Base-by-base conservation (phyloP, 2,329 filamentous ascomycete species). In the Colletotrichum musicola region DNA sequence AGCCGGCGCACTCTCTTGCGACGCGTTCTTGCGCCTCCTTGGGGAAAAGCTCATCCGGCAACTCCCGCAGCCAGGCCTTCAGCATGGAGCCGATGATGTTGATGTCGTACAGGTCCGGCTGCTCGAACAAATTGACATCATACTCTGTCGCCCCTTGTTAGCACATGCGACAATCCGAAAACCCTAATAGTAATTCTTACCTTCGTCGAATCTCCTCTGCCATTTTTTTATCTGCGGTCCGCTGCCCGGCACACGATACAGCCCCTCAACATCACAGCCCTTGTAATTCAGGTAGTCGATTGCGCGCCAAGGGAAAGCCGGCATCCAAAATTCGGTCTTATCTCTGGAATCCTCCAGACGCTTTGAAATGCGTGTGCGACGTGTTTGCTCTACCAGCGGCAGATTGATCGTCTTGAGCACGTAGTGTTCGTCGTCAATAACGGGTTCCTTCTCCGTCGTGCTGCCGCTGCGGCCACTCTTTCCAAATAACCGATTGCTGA, bases 301-400 rank as follows among this genome's bases (percentile, higher is more conserved):
- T 67, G 94, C 97, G 71, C 95, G 88, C 92, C 95, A 98, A 0
- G 95, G 95, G 67, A 98, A 91, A 6, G 94, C 93, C 13, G 95
- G 95, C 95, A 98, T 97, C 95, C 95, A 98, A 77, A 97, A 98
- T 76, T 98, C 95, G 0, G 95, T 98, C 84, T 98, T 98, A 77
- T 98, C 95, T 71, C 91, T 89, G 10, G 95, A 97, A 69, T 93
- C 89, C 76, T 97, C 93, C 50, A 98, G 83, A 35, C 92, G 89
- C 80, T 95, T 97, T 7, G 94, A 97, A 77, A 98, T 98, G 71
- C 95, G 89, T 0, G 95, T 98, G 71, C 90, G 85, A n/a, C 95
- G 90, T 6, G 95, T 95, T 81, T 98, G 95, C 77, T 97, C 92
- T 27, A 97, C 86, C 35, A 98, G 83, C 1, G 94, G 94, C 57